These are phyloP conservation scores for Capsella rubella DNA, from an alignment of 441 rosid species.

Conservation along the genomic window DNA sequence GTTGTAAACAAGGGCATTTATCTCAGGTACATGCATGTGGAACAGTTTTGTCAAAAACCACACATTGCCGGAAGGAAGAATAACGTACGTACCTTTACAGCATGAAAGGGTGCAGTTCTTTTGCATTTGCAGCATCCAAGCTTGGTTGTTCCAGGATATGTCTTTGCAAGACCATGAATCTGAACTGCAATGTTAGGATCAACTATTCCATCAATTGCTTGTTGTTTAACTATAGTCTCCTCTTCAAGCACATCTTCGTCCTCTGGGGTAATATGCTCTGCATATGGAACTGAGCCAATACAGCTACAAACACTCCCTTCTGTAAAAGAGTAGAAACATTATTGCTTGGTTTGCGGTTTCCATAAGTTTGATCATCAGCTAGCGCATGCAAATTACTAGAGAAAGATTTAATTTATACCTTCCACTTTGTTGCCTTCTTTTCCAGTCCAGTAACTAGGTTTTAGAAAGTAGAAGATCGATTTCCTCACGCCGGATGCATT, in stretches of 20 bases:
- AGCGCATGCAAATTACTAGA: neutral
- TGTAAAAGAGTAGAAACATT: slow-evolving; percentile 39
- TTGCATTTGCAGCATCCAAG: slow-evolving; percentile 75
- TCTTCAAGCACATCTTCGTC: slow-evolving; percentile 92
- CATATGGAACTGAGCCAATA: slow-evolving; percentile 60
- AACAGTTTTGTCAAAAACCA: neutral
- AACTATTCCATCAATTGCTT: slow-evolving; percentile 51
- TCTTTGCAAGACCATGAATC: slow-evolving; percentile 81
- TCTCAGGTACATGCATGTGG: neutral
- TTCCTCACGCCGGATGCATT: slow-evolving; percentile 87
- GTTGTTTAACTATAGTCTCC: slow-evolving; percentile 69
- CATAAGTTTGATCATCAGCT: neutral
- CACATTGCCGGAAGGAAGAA: neutral
- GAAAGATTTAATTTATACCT: slow-evolving; percentile 53
- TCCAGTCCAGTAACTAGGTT: slow-evolving; percentile 90
- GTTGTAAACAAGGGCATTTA: neutral
- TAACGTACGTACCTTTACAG: slow-evolving; percentile 62
- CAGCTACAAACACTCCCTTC: slow-evolving; percentile 93
- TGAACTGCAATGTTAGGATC: slow-evolving; percentile 81
- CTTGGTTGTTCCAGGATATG: slow-evolving; percentile 72
- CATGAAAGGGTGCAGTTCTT: slow-evolving; percentile 81
- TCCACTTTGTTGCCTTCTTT: slow-evolving; percentile 69
- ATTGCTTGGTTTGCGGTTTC: slow-evolving; percentile 33
- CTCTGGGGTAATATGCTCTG: slow-evolving; percentile 62
- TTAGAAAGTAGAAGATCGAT: slow-evolving; percentile 70